Percentiles rank a stretch among this genome's conserved stretches.
These are phyloP conservation scores for Globisporangium recalcitrans DNA, from an alignment of 352 stramenopile genomes.

Conservation along the genomic window DNA sequence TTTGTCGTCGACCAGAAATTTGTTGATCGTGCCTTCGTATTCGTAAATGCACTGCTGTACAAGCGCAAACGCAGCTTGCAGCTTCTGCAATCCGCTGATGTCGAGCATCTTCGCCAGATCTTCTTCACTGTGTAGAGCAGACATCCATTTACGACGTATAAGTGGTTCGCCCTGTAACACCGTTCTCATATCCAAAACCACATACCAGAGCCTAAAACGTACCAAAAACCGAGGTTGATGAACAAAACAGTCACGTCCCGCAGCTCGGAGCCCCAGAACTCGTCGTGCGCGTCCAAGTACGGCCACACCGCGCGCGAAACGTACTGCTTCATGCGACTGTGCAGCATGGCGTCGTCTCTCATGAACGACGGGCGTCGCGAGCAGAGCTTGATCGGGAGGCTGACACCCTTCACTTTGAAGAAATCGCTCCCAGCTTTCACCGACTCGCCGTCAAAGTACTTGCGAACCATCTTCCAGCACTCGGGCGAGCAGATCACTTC, in stretches of 20 bases:
- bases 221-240: conserved; percentile 91
- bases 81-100: conserved; percentile 53
- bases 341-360: conserved; percentile 73
- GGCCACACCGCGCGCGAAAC: conserved; percentile 90
- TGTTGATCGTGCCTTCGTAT: conserved; percentile 95
- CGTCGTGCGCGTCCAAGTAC: conserved; percentile 87
- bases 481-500: conserved; percentile 88
- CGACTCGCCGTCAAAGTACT: conserved; percentile 54
- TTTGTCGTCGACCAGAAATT: conserved; percentile 95
- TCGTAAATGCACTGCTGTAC: conserved; percentile 91
- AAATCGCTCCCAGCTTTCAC: conserved; percentile 35
- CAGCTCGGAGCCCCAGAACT: conserved; percentile 92
- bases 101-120: conserved; percentile 76
- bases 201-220: conserved; percentile 12
- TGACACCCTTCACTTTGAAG: conserved; percentile 57
- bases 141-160: neutral
- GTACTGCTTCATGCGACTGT: conserved; percentile 88
- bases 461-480: conserved; percentile 66
- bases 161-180: too few relatives aligned
- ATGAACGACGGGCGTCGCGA: conserved; percentile 69
- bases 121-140: conserved; percentile 37
- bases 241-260: conserved; percentile 91
- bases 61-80: conserved; percentile 73
- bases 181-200: neutral
- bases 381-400: conserved; percentile 56